Evolutionary conservation across 495 filamentous ascomycete genomes (phyloP).

Genomic region (Xylaria cubensis): DNA sequence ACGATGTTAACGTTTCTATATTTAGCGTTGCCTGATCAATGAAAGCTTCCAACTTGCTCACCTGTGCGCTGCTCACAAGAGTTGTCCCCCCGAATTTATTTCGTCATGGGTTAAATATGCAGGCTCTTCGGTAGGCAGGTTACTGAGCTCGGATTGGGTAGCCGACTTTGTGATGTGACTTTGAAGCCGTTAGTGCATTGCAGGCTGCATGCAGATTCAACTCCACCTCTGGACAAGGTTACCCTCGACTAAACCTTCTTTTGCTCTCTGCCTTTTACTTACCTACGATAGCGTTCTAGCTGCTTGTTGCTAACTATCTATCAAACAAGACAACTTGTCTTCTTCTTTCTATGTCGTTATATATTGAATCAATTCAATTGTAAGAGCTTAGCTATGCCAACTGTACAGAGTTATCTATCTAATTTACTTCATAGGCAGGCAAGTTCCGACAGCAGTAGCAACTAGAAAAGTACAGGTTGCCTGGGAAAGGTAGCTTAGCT

Average conservation of each 20-base stretch:
- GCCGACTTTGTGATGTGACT: conserved; percentile 16
- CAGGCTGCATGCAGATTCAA: conserved; percentile 12
- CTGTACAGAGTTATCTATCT: not conserved
- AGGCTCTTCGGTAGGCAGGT: not conserved
- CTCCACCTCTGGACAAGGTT: not conserved
- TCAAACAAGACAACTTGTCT: not conserved
- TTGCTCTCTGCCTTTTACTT: not conserved
- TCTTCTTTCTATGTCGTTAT: not conserved
- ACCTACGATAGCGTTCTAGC: not conserved
- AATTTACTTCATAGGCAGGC: not conserved
- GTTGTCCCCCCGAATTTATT: no score
- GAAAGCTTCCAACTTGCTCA: not conserved
- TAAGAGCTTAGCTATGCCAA: not conserved
- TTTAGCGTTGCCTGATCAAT: not conserved
- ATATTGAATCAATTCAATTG: not conserved
- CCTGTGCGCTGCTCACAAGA: not conserved
- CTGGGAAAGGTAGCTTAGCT: not conserved
- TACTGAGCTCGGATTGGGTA: conserved; percentile 7
- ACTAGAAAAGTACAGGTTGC: no score
- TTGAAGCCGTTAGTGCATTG: conserved; percentile 12
- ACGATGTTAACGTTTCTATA: not conserved
- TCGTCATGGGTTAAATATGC: no score
- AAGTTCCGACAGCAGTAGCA: not conserved
- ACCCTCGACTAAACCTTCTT: not conserved
- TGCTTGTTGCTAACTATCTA: not conserved